Base-by-base conservation (phyloP, 441 rosid genomes). In the Omphalea diandra region DNA sequence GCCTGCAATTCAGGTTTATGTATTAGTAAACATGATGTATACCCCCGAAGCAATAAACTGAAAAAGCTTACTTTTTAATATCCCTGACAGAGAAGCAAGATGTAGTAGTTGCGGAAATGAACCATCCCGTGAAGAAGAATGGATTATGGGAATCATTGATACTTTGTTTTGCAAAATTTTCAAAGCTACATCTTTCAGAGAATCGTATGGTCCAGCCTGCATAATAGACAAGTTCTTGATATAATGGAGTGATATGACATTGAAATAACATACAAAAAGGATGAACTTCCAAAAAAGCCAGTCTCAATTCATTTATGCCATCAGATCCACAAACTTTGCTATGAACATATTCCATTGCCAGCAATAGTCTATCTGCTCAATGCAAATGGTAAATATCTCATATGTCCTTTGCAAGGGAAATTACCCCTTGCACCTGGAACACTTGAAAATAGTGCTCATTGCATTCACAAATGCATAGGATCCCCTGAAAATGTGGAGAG, bases 51-150 rank as follows among this genome's bases (percentile, higher is more conserved):
- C 31, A 54, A 36, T 36, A 49, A n/a, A 66, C 50, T n/a, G 65
- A 72, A 55, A 36, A 47, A 9, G 57, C 86, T 77, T 81, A 87
- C 92, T 82, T 74, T 81, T 85, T 63, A 87, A 76, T 73, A 87
- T 84, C 75, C 92, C 92, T 58, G 87, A 80, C 44, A 87, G 83
- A 9, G 92, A 84, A 72, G 90, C 87, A 75, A 87, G 84, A 69
- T 87, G 88, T 31, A 87, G 71, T 62, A 87, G 80, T 82, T 85
- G 90, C 2, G 89, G 88, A 76, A 81, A 78, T 65, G 92, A 82
- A 74, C 83, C 86, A 70, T 87, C 92, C 49, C 67, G 77, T 32
- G 85, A 77, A 59, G 81, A 63, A 46, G 88, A 81, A 73, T 85
- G 80, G 62, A 87, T 76, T 53, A 87, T 76, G 18, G 92, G 92